phyloP scores from a whole-genome alignment of 768 basidiomycete genomes.

The Suillus spraguei region DNA sequence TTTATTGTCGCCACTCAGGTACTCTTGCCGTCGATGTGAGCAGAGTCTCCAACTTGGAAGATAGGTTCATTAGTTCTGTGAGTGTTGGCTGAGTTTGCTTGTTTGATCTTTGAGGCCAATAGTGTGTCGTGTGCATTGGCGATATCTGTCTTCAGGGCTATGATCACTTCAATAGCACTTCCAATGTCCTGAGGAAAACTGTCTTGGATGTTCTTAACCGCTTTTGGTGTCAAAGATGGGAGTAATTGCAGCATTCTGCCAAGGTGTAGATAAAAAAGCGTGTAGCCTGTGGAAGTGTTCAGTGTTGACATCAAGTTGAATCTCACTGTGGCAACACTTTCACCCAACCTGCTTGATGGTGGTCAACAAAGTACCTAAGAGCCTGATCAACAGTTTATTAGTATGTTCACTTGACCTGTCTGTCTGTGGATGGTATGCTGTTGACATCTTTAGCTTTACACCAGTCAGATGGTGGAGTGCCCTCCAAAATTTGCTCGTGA shows the following conservation, averaged over 20 bases:
- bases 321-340: slow-evolving; percentile 4
- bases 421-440: slow-evolving; percentile 19
- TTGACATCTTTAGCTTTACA: slow-evolving; percentile 23
- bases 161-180: too few relatives aligned
- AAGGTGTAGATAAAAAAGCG: slow-evolving; percentile 13
- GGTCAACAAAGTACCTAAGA: slow-evolving; percentile 6
- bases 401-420: slow-evolving; percentile 19
- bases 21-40: too few relatives aligned
- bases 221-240: not conserved
- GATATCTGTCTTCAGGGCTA: too few relatives aligned
- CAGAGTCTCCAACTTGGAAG: too few relatives aligned
- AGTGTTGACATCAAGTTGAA: slow-evolving; percentile 22
- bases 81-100: too few relatives aligned
- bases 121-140: too few relatives aligned
- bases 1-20: too few relatives aligned
- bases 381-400: slow-evolving; percentile 21
- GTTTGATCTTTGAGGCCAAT: too few relatives aligned
- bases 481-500: not conserved
- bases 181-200: too few relatives aligned
- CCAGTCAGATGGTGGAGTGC: slow-evolving; percentile 13
- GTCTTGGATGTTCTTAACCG: too few relatives aligned
- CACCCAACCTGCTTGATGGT: slow-evolving; percentile 20
- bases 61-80: too few relatives aligned
- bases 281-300: slow-evolving; percentile 17
- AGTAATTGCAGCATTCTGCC: not conserved